Evolutionary conservation across 2,329 filamentous ascomycete species (phyloP).

Genomic region (Clathrospora elynae): DNA sequence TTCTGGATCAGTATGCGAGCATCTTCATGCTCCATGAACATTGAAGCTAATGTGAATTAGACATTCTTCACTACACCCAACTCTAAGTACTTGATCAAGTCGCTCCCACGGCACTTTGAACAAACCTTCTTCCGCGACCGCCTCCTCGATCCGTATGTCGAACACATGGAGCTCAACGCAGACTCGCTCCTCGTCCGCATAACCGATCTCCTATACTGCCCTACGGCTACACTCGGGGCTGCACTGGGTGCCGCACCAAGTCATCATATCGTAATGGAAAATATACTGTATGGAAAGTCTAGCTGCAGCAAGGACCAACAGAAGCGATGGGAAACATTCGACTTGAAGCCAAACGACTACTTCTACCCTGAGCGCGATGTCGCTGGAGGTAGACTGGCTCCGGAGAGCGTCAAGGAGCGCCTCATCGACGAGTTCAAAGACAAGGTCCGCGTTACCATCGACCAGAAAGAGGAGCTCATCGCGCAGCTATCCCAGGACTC

Average conservation of each 20-base stretch:
- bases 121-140: constrained; percentile 72
- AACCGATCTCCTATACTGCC: constrained; percentile 68
- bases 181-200: constrained; percentile 71
- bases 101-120: constrained; percentile 71
- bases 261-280: constrained; percentile 80
- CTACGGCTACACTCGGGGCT: constrained; percentile 63
- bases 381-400: constrained; percentile 65
- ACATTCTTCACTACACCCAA: constrained; percentile 74
- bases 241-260: constrained; percentile 66
- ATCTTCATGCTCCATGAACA: not conserved
- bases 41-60: constrained; percentile 36
- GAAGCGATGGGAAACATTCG: constrained; percentile 70
- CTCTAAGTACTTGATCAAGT: constrained; percentile 72
- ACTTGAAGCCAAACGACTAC: constrained; percentile 74
- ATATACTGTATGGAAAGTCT: constrained; percentile 66
- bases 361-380: constrained; percentile 78
- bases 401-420: constrained; percentile 67
- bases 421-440: constrained; percentile 71
- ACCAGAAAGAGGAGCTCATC: constrained; percentile 63
- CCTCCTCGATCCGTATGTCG: constrained; percentile 66
- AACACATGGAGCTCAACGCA: constrained; percentile 65
- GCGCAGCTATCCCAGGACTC: constrained; percentile 65
- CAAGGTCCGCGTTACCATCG: constrained; percentile 63
- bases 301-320: constrained; percentile 48
- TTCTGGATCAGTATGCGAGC: constrained; percentile 64